Evolutionary conservation across 169 alveolate species (phyloP).

Genomic region (Ichthyophthirius multifiliis): DNA sequence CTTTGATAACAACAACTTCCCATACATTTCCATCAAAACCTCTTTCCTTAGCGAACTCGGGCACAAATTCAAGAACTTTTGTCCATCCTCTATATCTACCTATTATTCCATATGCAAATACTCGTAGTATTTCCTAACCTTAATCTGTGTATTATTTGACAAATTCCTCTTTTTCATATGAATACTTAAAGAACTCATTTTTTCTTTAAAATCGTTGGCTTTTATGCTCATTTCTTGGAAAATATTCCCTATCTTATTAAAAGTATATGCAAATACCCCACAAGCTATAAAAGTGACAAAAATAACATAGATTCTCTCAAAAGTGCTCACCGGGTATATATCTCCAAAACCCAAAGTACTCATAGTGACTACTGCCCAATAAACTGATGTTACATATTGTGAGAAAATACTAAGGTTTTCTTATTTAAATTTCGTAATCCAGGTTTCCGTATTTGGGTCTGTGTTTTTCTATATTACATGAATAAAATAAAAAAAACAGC

Average conservation of each 20-base stretch:
- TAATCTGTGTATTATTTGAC: not conserved
- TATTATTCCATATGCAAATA: not conserved
- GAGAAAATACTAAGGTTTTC: not conserved
- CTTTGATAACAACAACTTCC: not conserved
- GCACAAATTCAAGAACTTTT: not conserved
- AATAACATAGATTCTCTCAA: slow-evolving; percentile 23
- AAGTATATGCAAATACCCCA: slow-evolving; percentile 23
- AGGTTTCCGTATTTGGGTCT: not conserved
- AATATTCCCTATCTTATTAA: slow-evolving; percentile 28
- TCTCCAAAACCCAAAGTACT: slow-evolving; percentile 42
- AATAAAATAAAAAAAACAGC: slow-evolving; percentile 14
- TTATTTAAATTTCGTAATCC: not conserved
- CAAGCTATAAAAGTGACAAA: slow-evolving; percentile 25
- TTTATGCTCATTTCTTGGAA: slow-evolving; percentile 1
- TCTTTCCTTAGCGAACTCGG: not conserved
- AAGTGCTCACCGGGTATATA: slow-evolving; percentile 21
- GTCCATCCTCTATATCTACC: not conserved
- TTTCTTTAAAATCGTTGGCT: not conserved
- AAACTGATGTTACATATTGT: slow-evolving; percentile 17
- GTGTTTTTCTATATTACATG: not conserved
- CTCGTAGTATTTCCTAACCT: not conserved
- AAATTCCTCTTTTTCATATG: not conserved
- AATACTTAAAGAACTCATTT: not conserved
- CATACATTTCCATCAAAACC: slow-evolving; percentile 2
- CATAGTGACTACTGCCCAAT: slow-evolving; percentile 38